A percentile compares a stretch with the other conserved stretches of the same genome.
Evolutionary conservation across 306 rosid genomes (phyloP).

Genomic region (Cicer arietinum): DNA sequence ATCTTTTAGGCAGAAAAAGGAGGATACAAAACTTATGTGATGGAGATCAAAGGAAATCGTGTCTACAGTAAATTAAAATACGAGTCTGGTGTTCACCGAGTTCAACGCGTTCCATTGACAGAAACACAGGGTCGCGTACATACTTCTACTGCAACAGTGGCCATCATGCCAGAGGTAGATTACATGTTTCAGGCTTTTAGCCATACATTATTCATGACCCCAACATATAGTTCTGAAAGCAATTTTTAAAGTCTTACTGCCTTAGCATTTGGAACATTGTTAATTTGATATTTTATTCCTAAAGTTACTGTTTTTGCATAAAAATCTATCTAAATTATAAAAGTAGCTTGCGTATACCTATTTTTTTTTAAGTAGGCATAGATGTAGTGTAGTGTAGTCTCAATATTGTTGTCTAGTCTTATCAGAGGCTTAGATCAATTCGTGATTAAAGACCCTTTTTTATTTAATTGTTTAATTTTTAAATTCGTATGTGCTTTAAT

Average conservation of each 20-base stretch:
- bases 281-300: slow-evolving; percentile 43
- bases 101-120: slow-evolving; percentile 98
- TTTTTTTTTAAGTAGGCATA: slow-evolving; percentile 15
- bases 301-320: slow-evolving; percentile 28
- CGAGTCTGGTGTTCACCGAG: slow-evolving; percentile 98
- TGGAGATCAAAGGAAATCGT: slow-evolving; percentile 91
- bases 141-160: slow-evolving; percentile 98
- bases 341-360: slow-evolving; percentile 12
- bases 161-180: slow-evolving; percentile 99
- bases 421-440: slow-evolving; percentile 31
- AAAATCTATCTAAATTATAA: slow-evolving; percentile 15
- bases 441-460: slow-evolving; percentile 20
- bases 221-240: slow-evolving; percentile 33
- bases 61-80: slow-evolving; percentile 94
- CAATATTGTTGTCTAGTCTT: slow-evolving; percentile 23
- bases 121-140: slow-evolving; percentile 97
- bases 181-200: slow-evolving; percentile 37
- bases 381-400: slow-evolving; percentile 16
- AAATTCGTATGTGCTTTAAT: slow-evolving; percentile 24
- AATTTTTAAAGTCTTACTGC: slow-evolving; percentile 23
- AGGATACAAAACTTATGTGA: slow-evolving; percentile 93
- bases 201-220: slow-evolving; percentile 26
- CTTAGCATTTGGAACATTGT: slow-evolving; percentile 23
- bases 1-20: slow-evolving; percentile 87
- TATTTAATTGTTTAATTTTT: slow-evolving; percentile 3